phyloP scores from a whole-genome alignment of 306 rosid genomes.

The Begonia peltatifolia region DNA sequence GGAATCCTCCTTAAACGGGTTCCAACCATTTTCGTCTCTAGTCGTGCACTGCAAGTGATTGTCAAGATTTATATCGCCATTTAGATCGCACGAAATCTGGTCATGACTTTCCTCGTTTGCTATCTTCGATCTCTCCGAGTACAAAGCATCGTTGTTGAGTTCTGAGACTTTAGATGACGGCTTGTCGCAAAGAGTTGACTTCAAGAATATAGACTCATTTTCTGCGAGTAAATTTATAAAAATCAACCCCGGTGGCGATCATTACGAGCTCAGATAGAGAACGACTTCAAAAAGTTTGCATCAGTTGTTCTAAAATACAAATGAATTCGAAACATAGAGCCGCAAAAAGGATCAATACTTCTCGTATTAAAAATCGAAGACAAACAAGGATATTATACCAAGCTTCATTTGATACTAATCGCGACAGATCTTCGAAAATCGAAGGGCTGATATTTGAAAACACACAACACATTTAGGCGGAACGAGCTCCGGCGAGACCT shows the following conservation, averaged over 20 bases:
- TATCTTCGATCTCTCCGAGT: slow-evolving; percentile 17
- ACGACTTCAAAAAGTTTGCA: not conserved
- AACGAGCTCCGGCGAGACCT: too few relatives aligned
- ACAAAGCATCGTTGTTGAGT: slow-evolving; percentile 18
- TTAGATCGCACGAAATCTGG: slow-evolving; percentile 12
- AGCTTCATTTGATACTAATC: too few relatives aligned
- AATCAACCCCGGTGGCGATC: not conserved
- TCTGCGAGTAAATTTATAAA: slow-evolving; percentile 28
- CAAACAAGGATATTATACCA: too few relatives aligned
- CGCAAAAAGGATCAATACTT: too few relatives aligned
- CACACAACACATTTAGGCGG: too few relatives aligned
- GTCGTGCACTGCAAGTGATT: not conserved
- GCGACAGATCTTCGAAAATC: too few relatives aligned
- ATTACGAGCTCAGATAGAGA: not conserved
- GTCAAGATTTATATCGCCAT: slow-evolving; percentile 15
- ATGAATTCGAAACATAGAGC: too few relatives aligned
- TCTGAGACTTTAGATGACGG: slow-evolving; percentile 32
- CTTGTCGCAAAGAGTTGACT: slow-evolving; percentile 18
- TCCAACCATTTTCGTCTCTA: slow-evolving; percentile 4
- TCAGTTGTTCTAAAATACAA: not conserved
- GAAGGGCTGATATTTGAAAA: too few relatives aligned
- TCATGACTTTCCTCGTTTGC: slow-evolving; percentile 24
- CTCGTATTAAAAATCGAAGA: too few relatives aligned
- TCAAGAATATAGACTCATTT: slow-evolving; percentile 36
- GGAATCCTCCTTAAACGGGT: not conserved